These are phyloP conservation scores for Boletellus ananas DNA, from an alignment of 768 basidiomycete species.

Conservation along the genomic window DNA sequence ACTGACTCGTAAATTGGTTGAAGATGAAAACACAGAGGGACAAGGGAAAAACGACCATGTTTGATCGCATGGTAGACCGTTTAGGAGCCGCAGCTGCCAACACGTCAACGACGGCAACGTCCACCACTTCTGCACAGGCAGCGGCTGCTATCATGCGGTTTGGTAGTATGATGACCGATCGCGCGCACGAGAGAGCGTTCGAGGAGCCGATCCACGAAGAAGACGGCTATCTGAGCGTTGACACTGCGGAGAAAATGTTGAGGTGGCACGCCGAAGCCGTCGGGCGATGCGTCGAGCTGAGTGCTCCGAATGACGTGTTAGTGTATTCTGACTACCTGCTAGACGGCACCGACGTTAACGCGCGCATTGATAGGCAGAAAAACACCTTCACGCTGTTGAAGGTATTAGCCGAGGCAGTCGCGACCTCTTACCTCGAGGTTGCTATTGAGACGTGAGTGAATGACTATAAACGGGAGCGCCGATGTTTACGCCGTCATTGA, in stretches of 20 bases:
- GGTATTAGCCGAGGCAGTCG: slow-evolving; percentile 83
- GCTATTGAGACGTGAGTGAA: slow-evolving; percentile 84
- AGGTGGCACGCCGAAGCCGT: slow-evolving; percentile 98
- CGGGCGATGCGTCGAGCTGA: slow-evolving; percentile 90
- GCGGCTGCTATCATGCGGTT: slow-evolving; percentile 88
- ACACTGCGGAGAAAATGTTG: slow-evolving; percentile 83
- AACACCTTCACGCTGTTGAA: slow-evolving; percentile 80
- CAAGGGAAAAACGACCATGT: slow-evolving; percentile 65
- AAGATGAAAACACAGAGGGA: slow-evolving; percentile 58
- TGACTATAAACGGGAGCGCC: not conserved
- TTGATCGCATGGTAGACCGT: slow-evolving; percentile 89
- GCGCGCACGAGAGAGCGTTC: slow-evolving; percentile 44
- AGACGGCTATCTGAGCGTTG: slow-evolving; percentile 76
- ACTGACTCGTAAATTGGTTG: slow-evolving; percentile 2
- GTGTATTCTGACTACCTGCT: slow-evolving; percentile 27
- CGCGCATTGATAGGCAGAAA: slow-evolving; percentile 61
- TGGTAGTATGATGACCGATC: slow-evolving; percentile 66
- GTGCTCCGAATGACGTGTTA: slow-evolving; percentile 77
- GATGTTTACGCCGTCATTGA: slow-evolving; percentile 3
- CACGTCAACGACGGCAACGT: slow-evolving; percentile 52
- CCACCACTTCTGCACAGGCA: slow-evolving; percentile 76
- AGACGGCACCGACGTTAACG: slow-evolving; percentile 1
- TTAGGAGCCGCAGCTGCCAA: slow-evolving; percentile 72
- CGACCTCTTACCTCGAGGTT: slow-evolving; percentile 80
- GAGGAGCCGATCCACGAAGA: slow-evolving; percentile 77